Base-by-base conservation (phyloP, 176 grass and related monocot species). In the Ananas comosus region DNA sequence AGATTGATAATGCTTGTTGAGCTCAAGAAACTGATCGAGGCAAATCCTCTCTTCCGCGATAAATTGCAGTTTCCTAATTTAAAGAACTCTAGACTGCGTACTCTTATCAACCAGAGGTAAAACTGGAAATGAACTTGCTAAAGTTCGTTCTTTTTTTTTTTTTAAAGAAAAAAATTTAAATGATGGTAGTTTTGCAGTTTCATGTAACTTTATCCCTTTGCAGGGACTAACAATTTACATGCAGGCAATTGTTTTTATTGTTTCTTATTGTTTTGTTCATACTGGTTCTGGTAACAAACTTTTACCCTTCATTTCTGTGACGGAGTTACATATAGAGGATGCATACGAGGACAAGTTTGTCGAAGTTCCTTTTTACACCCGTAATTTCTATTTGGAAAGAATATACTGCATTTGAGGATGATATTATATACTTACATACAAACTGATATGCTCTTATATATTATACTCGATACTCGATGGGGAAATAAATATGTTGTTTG, bases 101-200 rank as follows among this genome's bases (percentile, higher is more conserved):
- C 93, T 61, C 83, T 97, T 57, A 97, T 97, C 69, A 97, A 97
- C 68, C 93, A 97, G 76, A 97, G 93, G 93, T 97, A 87, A 28
- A 6, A 68, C 2, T n/a, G 9, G 48, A 50, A 50, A 47, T 13
- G 17, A 47, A 24, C 69, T n/a, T 19, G 19, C 54, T 49, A 13
- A 1, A 12, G 51, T 73, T 63, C 9, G 63, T n/a, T 10, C 7
- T 11, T 68, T 57, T 51, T 2, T 48, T 53, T 63, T 49, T 10
- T 49, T 11, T 6, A 13, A 2, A 57, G 22, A 29, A 22, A 6
- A 22, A 10, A 59, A 5, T 22, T 22, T 48, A 24, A 50, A 12
- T 25, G 18, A 63, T 50, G 9, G 16, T 16, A 10, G 16, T 69
- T 72, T 77, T 13, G 27, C 3, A 42, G 7, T 21, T 8, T 22